Percentiles rank a stretch among this genome's conserved stretches.
Conservation (phyloP, 2,329 filamentous ascomycete genomes). For the Colletotrichum tanaceti region DNA sequence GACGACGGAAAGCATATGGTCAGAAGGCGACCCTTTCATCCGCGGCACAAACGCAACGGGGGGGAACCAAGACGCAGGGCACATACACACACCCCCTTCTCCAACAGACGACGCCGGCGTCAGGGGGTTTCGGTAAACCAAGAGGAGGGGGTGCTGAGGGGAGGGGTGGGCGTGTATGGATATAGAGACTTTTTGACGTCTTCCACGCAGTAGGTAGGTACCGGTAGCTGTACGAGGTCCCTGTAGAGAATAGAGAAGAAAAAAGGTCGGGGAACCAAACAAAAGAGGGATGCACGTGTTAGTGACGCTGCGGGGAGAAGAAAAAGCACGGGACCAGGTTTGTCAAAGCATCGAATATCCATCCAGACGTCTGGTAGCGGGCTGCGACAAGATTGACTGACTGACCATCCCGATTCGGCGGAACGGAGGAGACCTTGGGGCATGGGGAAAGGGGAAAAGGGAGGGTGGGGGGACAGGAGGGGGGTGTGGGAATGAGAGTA, state of each 20-base stretch:
- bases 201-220: conserved; percentile 14
- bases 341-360: conserved; percentile 37
- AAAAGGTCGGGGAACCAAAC: not conserved
- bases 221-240: too few species aligned
- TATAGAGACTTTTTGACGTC: conserved; percentile 10
- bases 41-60: conserved; percentile 24
- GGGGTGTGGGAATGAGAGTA: not conserved
- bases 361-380: conserved; percentile 39
- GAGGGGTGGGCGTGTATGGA: conserved; percentile 15
- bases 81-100: not conserved
- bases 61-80: not conserved
- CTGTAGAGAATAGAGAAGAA: not conserved
- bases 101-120: conserved; percentile 1
- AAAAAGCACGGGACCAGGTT: conserved; percentile 2
- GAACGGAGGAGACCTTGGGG: too few species aligned
- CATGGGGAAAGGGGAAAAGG: too few species aligned
- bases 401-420: conserved; percentile 40
- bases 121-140: conserved; percentile 33
- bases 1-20: conserved; percentile 28
- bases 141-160: not conserved
- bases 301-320: not conserved
- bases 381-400: conserved; percentile 28
- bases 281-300: not conserved
- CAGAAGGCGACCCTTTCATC: conserved; percentile 35
- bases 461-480: not conserved